Evolutionary conservation across 2,329 filamentous ascomycete genomes (phyloP).

Genomic region (Aspergillus sp.): DNA sequence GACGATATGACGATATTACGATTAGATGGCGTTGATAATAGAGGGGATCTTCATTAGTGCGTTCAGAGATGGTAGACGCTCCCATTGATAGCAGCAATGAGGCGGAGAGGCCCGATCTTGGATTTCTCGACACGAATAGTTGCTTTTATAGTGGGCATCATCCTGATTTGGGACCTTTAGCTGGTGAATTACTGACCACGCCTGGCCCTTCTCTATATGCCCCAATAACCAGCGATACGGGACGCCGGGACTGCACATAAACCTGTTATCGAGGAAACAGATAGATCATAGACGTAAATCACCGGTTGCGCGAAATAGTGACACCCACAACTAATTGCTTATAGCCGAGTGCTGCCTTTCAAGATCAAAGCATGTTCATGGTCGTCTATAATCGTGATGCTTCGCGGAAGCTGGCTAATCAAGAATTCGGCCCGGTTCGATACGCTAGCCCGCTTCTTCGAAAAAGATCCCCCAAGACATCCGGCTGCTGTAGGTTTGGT

Average conservation of each 20-base stretch:
- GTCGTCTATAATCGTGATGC: not conserved
- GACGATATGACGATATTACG: not conserved
- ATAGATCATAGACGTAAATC: not conserved
- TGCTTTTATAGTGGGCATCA: not conserved
- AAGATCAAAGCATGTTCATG: not conserved
- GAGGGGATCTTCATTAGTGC: not conserved
- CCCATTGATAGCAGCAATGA: not conserved
- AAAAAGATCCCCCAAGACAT: slow-evolving; percentile 45
- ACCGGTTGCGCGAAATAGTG: not conserved
- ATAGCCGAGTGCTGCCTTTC: not conserved
- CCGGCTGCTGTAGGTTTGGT: slow-evolving; percentile 23
- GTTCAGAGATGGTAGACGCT: not conserved
- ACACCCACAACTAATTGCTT: not conserved
- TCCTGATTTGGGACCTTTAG: not conserved
- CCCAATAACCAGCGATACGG: not conserved
- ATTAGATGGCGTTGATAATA: not conserved
- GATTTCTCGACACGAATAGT: not conserved
- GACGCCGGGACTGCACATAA: not conserved
- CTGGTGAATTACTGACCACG: not conserved
- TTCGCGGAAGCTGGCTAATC: not conserved
- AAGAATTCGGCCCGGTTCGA: slow-evolving; percentile 19
- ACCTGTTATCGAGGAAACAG: not conserved
- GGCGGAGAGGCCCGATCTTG: not conserved
- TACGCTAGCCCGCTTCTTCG: slow-evolving; percentile 42
- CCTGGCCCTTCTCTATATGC: not conserved